Percentiles rank a stretch among this genome's conserved stretches.
phyloP scores from a whole-genome alignment of 306 rosid genomes.

The Medicago lupulina region DNA sequence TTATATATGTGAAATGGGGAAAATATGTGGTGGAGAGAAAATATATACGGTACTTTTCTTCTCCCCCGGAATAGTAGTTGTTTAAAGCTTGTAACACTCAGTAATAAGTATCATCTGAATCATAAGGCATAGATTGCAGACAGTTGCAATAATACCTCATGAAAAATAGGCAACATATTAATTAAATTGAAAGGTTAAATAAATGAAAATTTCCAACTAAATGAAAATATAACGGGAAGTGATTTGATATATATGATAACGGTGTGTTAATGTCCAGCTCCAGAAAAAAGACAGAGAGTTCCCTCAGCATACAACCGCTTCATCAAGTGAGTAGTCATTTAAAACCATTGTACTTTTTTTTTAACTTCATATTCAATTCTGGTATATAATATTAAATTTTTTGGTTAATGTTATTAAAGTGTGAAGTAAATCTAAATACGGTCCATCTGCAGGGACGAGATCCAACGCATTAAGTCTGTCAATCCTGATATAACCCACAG shows the following conservation, averaged over 20 bases:
- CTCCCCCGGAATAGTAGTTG: constrained; percentile 52
- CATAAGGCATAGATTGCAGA: constrained; percentile 35
- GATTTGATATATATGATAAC: constrained; percentile 40
- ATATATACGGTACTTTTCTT: constrained; percentile 13
- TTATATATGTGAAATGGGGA: no score
- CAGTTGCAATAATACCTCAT: constrained; percentile 34
- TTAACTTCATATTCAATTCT: constrained; percentile 8
- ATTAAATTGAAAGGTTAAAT: neutral
- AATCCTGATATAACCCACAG: constrained; percentile 98
- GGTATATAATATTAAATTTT: neutral
- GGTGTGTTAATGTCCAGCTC: constrained; percentile 69
- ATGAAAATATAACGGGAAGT: constrained; percentile 5
- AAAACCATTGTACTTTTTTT: neutral
- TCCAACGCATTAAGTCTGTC: constrained; percentile 96
- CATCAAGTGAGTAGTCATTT: constrained; percentile 75
- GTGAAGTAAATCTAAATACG: constrained; percentile 44
- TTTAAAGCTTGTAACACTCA: constrained; percentile 28
- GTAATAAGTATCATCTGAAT: neutral
- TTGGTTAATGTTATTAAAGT: constrained; percentile 8
- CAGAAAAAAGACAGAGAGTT: constrained; percentile 98
- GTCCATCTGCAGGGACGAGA: constrained; percentile 84
- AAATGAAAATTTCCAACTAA: neutral
- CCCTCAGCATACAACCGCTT: constrained; percentile 99
- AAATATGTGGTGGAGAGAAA: neutral
- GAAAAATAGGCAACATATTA: neutral